Conservation (phyloP, 2,329 filamentous ascomycete species). For the Pochonia chlamydosporia region DNA sequence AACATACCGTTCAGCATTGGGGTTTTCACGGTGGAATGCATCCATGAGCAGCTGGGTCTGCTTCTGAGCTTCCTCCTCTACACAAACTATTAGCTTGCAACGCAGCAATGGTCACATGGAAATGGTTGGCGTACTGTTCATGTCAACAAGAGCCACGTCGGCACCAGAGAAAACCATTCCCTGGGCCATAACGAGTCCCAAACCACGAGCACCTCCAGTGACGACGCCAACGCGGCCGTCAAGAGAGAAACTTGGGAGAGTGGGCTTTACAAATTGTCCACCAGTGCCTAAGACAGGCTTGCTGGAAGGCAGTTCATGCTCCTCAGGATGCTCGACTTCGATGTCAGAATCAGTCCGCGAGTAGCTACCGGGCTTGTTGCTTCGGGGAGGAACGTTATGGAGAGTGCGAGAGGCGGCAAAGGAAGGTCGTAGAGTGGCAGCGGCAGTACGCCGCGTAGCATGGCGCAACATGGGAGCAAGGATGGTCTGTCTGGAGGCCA, state of each 20-base stretch:
- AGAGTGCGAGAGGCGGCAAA: constrained; percentile 22
- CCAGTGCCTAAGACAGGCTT: constrained; percentile 68
- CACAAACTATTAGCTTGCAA: not conserved
- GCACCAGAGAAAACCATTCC: constrained; percentile 83
- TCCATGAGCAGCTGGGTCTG: constrained; percentile 70
- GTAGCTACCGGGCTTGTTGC: constrained; percentile 54
- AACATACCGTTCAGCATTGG: constrained; percentile 59
- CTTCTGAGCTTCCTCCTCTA: constrained; percentile 76
- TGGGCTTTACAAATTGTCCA: constrained; percentile 77
- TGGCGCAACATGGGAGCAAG: constrained; percentile 23
- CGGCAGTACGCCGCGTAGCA: constrained; percentile 19
- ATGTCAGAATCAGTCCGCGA: constrained; percentile 77
- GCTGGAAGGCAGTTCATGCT: constrained; percentile 65
- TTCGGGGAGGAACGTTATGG: constrained; percentile 26
- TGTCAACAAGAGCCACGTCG: constrained; percentile 84
- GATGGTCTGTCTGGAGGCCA: constrained; percentile 14
- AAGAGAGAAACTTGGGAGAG: constrained; percentile 79
- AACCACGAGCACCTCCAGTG: constrained; percentile 82
- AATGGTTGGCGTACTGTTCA: constrained; percentile 63
- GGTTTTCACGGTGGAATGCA: constrained; percentile 74
- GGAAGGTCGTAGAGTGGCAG: constrained; percentile 15
- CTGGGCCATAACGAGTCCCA: constrained; percentile 90
- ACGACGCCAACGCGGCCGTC: constrained; percentile 79
- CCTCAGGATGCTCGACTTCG: constrained; percentile 71
- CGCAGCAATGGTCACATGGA: not conserved